These are phyloP conservation scores for Globisporangium acanthophoron DNA, from an alignment of 352 stramenopile genomes.

Conservation along the genomic window DNA sequence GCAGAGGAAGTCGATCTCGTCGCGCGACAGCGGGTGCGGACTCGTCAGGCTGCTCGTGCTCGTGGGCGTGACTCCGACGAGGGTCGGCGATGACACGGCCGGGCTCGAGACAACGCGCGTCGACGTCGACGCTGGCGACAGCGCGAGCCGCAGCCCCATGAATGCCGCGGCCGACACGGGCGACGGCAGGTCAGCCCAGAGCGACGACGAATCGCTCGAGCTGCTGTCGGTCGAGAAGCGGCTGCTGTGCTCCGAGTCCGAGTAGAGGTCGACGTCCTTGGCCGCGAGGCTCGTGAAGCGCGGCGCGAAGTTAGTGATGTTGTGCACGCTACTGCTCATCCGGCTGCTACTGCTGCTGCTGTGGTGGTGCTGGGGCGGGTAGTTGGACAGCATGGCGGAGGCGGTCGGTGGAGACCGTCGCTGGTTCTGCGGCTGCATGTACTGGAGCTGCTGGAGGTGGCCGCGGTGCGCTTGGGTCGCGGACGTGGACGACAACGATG, in stretches of 20 bases:
- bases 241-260: constrained; percentile 56
- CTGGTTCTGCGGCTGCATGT: constrained; percentile 4
- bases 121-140: neutral
- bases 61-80: constrained; percentile 7
- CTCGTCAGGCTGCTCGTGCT: neutral
- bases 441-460: constrained; percentile 11
- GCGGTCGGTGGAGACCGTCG: neutral
- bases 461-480: constrained; percentile 16
- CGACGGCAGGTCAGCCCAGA: constrained; percentile 52
- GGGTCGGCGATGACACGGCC: neutral
- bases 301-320: constrained; percentile 12
- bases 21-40: constrained; percentile 58
- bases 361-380: neutral
- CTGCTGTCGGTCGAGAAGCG: constrained; percentile 52
- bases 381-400: constrained; percentile 1
- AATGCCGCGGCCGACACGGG: constrained; percentile 12
- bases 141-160: constrained; percentile 11
- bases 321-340: constrained; percentile 6
- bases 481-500: constrained; percentile 17
- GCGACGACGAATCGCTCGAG: constrained; percentile 42
- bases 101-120: too few species aligned
- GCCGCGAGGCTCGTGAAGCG: constrained; percentile 23
- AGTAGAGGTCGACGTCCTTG: constrained; percentile 55
- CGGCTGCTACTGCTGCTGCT: neutral
- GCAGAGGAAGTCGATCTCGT: constrained; percentile 86